Evolutionary conservation across 1,284 basidiomycete genomes (phyloP).

Genomic region (Apiotrichum brassicae): DNA sequence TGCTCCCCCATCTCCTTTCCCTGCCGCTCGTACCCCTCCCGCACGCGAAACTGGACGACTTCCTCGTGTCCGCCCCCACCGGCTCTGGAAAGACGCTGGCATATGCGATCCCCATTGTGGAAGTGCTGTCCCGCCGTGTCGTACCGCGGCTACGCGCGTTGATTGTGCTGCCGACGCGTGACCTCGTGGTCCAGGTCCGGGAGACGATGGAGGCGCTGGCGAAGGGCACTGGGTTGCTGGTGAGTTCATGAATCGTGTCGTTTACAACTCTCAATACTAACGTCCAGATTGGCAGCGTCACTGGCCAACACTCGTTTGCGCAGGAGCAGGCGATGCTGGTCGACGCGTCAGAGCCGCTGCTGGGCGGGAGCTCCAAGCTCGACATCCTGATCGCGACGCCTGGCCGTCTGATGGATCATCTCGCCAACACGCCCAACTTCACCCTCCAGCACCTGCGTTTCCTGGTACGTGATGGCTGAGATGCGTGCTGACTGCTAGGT

Average conservation of each 20-base stretch:
- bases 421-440: constrained; percentile 80
- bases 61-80: constrained; percentile 95
- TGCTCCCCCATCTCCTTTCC: constrained; percentile 36
- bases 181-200: constrained; percentile 86
- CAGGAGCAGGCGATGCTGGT: constrained; percentile 45
- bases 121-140: constrained; percentile 67
- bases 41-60: constrained; percentile 66
- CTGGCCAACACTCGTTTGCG: constrained; percentile 45
- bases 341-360: constrained; percentile 27
- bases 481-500: constrained; percentile 53
- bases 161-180: constrained; percentile 86
- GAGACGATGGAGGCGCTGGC: constrained; percentile 81
- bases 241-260: constrained; percentile 42
- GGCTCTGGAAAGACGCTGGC: constrained; percentile 95
- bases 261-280: too few relatives aligned
- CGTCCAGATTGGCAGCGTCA: constrained; percentile 47
- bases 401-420: constrained; percentile 88
- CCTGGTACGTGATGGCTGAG: constrained; percentile 52
- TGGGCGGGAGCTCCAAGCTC: constrained; percentile 70
- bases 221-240: constrained; percentile 81
- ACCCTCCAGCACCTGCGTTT: constrained; percentile 90
- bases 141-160: constrained; percentile 84
- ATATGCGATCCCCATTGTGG: constrained; percentile 86
- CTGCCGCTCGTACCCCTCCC: constrained; percentile 56
- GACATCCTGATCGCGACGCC: constrained; percentile 95